These are phyloP conservation scores for Colletotrichum liriopes DNA, from an alignment of 2,329 filamentous ascomycete species.

Conservation along the genomic window DNA sequence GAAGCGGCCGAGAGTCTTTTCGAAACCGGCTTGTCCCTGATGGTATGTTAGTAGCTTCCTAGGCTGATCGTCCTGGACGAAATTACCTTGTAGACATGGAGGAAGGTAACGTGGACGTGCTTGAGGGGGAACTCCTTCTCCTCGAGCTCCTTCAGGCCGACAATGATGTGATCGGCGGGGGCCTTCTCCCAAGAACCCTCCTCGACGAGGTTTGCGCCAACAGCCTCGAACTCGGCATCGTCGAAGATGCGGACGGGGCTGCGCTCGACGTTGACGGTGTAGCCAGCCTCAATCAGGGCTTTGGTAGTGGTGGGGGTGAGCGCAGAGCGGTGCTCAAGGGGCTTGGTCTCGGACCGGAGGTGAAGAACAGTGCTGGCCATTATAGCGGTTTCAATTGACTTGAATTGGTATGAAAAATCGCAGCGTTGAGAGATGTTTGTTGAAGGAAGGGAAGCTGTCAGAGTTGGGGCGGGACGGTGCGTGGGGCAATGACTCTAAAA, in stretches of 20 bases:
- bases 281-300: constrained; percentile 78
- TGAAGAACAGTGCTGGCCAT: constrained; percentile 57
- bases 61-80: not conserved
- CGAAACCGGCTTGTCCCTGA: constrained; percentile 83
- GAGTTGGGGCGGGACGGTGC: constrained; percentile 16
- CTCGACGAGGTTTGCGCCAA: constrained; percentile 76
- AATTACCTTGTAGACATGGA: constrained; percentile 73
- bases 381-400: constrained; percentile 19
- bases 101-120: constrained; percentile 81
- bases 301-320: constrained; percentile 64
- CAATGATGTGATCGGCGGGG: constrained; percentile 77
- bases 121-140: constrained; percentile 80
- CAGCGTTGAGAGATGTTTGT: constrained; percentile 10
- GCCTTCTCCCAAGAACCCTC: constrained; percentile 79
- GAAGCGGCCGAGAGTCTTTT: constrained; percentile 84
- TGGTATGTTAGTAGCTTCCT: constrained; percentile 51
- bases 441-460: constrained; percentile 16
- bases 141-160: constrained; percentile 85
- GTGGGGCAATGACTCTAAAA: constrained; percentile 41
- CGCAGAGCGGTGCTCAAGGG: constrained; percentile 69
- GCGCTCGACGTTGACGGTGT: constrained; percentile 78
- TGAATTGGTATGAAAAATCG: not conserved
- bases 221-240: constrained; percentile 73
- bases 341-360: constrained; percentile 73
- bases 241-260: constrained; percentile 76